Evolutionary conservation across 176 grass and related monocot species (phyloP).

Genomic region (Dendrocalamus sinicus): DNA sequence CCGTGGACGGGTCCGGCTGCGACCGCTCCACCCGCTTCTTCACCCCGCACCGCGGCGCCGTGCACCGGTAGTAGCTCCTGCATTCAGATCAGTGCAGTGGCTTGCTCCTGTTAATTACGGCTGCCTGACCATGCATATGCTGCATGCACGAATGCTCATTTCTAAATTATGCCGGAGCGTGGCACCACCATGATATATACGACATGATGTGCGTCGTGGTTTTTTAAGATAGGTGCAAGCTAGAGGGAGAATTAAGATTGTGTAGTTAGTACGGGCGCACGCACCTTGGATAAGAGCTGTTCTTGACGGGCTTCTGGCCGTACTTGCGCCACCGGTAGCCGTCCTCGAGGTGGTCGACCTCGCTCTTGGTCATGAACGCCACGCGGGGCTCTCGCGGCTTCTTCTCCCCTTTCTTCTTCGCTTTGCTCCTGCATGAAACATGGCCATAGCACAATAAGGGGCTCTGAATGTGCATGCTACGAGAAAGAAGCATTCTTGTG

Average conservation of each 20-base stretch:
- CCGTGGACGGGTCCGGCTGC: conserved; percentile 61
- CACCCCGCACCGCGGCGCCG: conserved; percentile 68
- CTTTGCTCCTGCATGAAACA: conserved; percentile 7
- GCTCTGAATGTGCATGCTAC: not conserved
- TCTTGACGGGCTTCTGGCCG: conserved; percentile 97
- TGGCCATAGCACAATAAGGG: not conserved
- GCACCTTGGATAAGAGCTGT: conserved; percentile 81
- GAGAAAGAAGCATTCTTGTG: not conserved
- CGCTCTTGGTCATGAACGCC: conserved; percentile 63
- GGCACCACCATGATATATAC: no score
- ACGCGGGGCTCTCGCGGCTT: conserved; percentile 41
- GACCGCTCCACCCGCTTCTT: conserved; percentile 90
- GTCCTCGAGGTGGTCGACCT: conserved; percentile 93
- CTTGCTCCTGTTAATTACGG: not conserved
- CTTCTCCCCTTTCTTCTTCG: conserved; percentile 51
- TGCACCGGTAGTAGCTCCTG: conserved; percentile 96
- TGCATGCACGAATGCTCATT: not conserved
- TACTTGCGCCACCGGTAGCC: conserved; percentile 97
- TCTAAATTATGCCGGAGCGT: no score
- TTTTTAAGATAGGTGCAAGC: not conserved
- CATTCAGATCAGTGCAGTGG: not conserved
- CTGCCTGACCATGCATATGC: not conserved
- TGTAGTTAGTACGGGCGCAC: not conserved
- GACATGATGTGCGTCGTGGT: not conserved
- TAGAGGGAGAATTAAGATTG: not conserved